Evolutionary conservation across 1,284 basidiomycete species (phyloP).

Genomic region (Ganoderma meredithae): DNA sequence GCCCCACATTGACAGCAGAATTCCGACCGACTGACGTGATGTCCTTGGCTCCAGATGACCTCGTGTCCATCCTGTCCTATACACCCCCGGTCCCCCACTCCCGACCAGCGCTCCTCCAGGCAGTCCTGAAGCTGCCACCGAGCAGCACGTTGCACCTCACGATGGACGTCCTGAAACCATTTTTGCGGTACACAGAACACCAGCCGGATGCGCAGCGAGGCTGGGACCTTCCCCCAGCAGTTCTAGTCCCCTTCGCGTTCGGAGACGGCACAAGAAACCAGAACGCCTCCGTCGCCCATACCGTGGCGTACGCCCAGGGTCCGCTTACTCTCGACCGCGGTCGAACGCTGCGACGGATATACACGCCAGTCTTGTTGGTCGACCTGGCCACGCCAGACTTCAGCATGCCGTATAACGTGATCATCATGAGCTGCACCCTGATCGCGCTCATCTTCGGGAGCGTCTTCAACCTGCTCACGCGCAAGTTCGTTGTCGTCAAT

Average conservation of each 20-base stretch:
- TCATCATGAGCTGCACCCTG: constrained; percentile 92
- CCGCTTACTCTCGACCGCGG: neutral
- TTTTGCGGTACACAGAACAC: constrained; percentile 94
- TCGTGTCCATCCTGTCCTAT: constrained; percentile 71
- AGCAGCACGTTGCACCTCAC: constrained; percentile 67
- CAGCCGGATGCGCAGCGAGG: constrained; percentile 95
- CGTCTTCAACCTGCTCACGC: constrained; percentile 87
- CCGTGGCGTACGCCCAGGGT: neutral
- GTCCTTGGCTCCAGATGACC: constrained; percentile 52
- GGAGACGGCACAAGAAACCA: constrained; percentile 9
- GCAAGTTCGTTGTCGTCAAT: constrained; percentile 72
- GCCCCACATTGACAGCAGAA: constrained; percentile 10
- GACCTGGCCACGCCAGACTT: constrained; percentile 97
- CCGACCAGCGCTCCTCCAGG: constrained; percentile 80
- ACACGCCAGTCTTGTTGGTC: constrained; percentile 84
- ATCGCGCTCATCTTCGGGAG: constrained; percentile 95
- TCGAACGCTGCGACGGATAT: constrained; percentile 57
- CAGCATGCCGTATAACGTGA: constrained; percentile 99
- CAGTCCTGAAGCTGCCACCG: constrained; percentile 75
- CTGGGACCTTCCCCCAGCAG: constrained; percentile 89
- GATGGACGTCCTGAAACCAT: constrained; percentile 85
- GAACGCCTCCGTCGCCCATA: constrained; percentile 14
- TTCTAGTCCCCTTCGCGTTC: constrained; percentile 61
- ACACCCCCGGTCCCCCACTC: constrained; percentile 72
- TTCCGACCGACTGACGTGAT: constrained; percentile 11